These are phyloP conservation scores for Vachellia pachyceras DNA, from an alignment of 306 rosid genomes.

Conservation along the genomic window DNA sequence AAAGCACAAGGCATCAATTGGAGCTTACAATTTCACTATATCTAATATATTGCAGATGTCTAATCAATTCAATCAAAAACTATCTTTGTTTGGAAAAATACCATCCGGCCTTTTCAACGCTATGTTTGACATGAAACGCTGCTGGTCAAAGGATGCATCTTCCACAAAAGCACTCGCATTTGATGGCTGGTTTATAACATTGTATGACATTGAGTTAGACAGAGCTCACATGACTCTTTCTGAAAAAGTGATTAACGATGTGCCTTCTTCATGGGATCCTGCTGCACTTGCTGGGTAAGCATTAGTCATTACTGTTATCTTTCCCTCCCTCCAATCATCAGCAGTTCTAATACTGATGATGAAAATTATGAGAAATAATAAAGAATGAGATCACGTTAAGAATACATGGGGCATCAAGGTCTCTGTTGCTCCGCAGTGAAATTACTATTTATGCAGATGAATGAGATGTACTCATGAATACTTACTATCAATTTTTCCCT, in stretches of 20 bases:
- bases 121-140: conserved; percentile 68
- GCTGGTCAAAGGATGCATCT: conserved; percentile 84
- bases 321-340: neutral
- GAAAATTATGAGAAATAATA: neutral
- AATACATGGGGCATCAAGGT: neutral
- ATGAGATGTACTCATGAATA: neutral
- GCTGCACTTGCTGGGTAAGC: conserved; percentile 85
- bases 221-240: conserved; percentile 63
- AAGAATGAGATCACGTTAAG: neutral
- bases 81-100: conserved; percentile 74
- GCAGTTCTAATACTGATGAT: neutral
- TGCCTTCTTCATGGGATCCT: conserved; percentile 86
- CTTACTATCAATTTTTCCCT: neutral
- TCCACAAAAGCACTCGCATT: conserved; percentile 62
- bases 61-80: conserved; percentile 69
- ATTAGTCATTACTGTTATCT: neutral
- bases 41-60: conserved; percentile 72
- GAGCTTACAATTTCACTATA: conserved; percentile 26
- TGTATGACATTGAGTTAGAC: conserved; percentile 72
- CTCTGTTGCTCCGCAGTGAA: neutral
- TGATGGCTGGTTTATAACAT: conserved; percentile 81
- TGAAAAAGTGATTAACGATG: conserved; percentile 64
- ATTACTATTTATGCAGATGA: neutral
- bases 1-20: conserved; percentile 5
- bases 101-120: conserved; percentile 80